Evolutionary conservation across 2,329 filamentous ascomycete genomes (phyloP).

Genomic region (Samsoniella hepiali): DNA sequence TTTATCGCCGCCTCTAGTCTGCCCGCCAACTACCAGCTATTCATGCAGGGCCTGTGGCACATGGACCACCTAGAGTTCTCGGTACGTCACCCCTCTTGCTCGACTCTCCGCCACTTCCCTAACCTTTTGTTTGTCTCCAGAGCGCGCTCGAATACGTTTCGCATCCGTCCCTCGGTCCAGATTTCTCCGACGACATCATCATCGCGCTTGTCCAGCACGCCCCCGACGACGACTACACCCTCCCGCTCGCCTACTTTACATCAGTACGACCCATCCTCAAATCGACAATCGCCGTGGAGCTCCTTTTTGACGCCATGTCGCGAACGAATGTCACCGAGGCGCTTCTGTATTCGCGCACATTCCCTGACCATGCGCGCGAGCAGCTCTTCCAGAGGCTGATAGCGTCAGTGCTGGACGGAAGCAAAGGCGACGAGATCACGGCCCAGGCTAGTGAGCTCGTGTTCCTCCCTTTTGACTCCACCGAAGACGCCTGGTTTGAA

Average conservation of each 20-base stretch:
- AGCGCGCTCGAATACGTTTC: constrained; percentile 71
- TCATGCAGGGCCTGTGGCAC: constrained; percentile 79
- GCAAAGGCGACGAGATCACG: constrained; percentile 40
- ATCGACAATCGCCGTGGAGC: constrained; percentile 56
- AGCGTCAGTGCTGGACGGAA: constrained; percentile 49
- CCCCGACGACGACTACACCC: constrained; percentile 55
- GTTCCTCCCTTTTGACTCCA: constrained; percentile 65
- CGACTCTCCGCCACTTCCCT: constrained; percentile 22
- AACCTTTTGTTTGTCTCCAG: constrained; percentile 32
- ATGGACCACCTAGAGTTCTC: constrained; percentile 70
- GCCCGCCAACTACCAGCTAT: constrained; percentile 72
- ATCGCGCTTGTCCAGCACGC: constrained; percentile 62
- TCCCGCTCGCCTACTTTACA: constrained; percentile 76
- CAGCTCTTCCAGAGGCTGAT: constrained; percentile 67
- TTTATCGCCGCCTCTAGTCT: constrained; percentile 65
- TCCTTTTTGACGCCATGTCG: constrained; percentile 68
- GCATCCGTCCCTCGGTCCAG: constrained; percentile 74
- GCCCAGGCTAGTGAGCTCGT: constrained; percentile 66
- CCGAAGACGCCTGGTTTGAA: constrained; percentile 73
- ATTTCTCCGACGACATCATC: constrained; percentile 81
- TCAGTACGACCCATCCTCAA: constrained; percentile 71
- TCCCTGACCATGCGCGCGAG: constrained; percentile 59
- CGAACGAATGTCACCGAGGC: constrained; percentile 67
- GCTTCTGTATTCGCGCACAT: constrained; percentile 67
- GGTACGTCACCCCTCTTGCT: constrained; percentile 35